Evolutionary conservation across 805 yeast species (phyloP).

Genomic region (Candida chilensis): DNA sequence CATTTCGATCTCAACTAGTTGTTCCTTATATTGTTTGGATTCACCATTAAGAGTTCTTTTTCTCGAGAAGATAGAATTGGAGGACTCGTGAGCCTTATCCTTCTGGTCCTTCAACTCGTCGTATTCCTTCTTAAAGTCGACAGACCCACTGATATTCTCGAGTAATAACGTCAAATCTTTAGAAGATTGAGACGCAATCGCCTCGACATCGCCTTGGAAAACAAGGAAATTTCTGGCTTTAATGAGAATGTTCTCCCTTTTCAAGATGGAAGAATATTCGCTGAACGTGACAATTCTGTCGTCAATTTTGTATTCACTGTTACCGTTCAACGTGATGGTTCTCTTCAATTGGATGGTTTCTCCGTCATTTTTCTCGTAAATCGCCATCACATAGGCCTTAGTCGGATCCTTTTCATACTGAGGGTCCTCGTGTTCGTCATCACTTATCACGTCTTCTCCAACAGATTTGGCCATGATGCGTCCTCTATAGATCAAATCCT

Average conservation of each 20-base stretch:
- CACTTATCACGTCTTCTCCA: slow-evolving; percentile 11
- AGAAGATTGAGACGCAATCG: slow-evolving; percentile 82
- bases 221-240: slow-evolving; percentile 89
- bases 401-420: slow-evolving; percentile 20
- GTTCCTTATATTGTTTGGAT: slow-evolving; percentile 69
- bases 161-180: slow-evolving; percentile 61
- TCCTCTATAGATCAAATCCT: slow-evolving; percentile 80
- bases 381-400: slow-evolving; percentile 69
- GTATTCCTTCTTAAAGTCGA: slow-evolving; percentile 57
- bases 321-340: slow-evolving; percentile 46
- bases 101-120: slow-evolving; percentile 53
- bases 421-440: slow-evolving; percentile 6
- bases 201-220: slow-evolving; percentile 95
- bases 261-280: slow-evolving; percentile 59
- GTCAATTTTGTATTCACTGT: slow-evolving; percentile 62
- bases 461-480: slow-evolving; percentile 20
- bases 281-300: slow-evolving; percentile 48
- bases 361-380: slow-evolving; percentile 58
- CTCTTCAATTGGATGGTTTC: slow-evolving; percentile 55
- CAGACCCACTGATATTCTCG: slow-evolving; percentile 80
- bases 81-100: slow-evolving; percentile 54
- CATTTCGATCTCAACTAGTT: slow-evolving; percentile 59
- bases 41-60: slow-evolving; percentile 67
- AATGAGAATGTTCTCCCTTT: slow-evolving; percentile 71
- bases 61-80: slow-evolving; percentile 57